Base-by-base conservation (phyloP, 441 rosid genomes). In the Corymbia calophylla region DNA sequence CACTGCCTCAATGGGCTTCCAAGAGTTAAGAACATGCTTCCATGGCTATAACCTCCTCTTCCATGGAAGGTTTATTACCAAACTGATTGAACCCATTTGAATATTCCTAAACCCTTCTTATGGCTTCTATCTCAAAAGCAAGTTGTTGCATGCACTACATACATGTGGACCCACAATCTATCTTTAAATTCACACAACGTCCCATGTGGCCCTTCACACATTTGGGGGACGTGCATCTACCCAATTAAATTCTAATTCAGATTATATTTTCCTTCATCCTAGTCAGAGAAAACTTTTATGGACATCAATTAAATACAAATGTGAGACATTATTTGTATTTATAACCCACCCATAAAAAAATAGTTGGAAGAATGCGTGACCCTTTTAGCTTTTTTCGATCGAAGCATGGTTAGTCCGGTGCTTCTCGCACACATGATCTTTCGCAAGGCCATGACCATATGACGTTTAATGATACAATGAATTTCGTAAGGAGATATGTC, bases 401-500 rank as follows among this genome's bases (percentile, higher is more conserved):
- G 3, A 44, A 44, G 0, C 51, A 12, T 11, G 14, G 29, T 39
- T 39, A 39, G 6, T 21, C 3, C 9, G 1, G 6, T 39, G 18
- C 51, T 39, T 64, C 39, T n/a, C 2, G 39, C 21, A 1, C 39
- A n/a, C 73, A n/a, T 21, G 7, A 64, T 64, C 4, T 64, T n/a
- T n/a, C 84, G 12, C n/a, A 3, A 39, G 8, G 15, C 17, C 51
- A 2, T 5, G 4, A 23, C 3, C 51, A 77, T 77, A 23, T 39
- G 8, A 62, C 29, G 2, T n/a, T 54, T 29, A 62, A 62, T 8
- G 51, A 77, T 5, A 21, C 17, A 21, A 77, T 23, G 51, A 44
- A 39, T 23, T 39, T 4, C 0, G 0, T 6, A 39, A 21, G 1
- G 18, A 73, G 84, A 39, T 29, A 25, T 12, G n/a, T 39, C 3